A percentile compares a stretch with the other conserved stretches of the same genome.
Evolutionary conservation across 495 filamentous ascomycete genomes (phyloP).

Genomic region (Usnea hakonensis): DNA sequence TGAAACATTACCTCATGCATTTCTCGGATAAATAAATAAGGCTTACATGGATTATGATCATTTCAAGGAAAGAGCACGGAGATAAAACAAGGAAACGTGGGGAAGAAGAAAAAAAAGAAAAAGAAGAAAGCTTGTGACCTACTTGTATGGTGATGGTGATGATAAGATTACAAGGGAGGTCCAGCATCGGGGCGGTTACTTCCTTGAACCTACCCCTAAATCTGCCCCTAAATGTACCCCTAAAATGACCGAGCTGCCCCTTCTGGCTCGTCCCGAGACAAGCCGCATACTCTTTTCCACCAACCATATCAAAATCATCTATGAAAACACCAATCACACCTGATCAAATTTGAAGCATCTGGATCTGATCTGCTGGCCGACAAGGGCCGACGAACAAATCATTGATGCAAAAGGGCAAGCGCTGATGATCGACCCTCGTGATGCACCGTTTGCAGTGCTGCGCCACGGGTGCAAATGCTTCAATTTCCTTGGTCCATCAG

Average conservation of each 20-base stretch:
- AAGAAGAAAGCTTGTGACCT: too few relatives aligned
- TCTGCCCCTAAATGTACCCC: too few relatives aligned
- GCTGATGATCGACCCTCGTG: not conserved
- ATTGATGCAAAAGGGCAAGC: not conserved
- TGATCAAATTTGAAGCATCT: not conserved
- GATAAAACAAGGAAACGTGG: too few relatives aligned
- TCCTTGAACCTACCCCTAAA: too few relatives aligned
- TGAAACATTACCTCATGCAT: too few relatives aligned
- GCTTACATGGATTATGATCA: too few relatives aligned
- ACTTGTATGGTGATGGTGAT: too few relatives aligned
- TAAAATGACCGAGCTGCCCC: not conserved
- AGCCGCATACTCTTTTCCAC: not conserved
- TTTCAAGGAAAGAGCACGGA: too few relatives aligned
- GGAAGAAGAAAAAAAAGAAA: too few relatives aligned
- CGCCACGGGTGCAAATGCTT: not conserved
- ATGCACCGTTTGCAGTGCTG: not conserved
- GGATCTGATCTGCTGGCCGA: not conserved
- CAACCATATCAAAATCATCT: not conserved
- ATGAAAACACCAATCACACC: not conserved
- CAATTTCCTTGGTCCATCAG: not conserved
- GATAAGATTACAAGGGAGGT: too few relatives aligned
- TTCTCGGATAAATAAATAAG: too few relatives aligned
- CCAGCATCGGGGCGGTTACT: too few relatives aligned
- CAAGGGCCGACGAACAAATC: not conserved
- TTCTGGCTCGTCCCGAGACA: not conserved